phyloP scores from a whole-genome alignment of 257 asterid species.

The Solanum phureja region DNA sequence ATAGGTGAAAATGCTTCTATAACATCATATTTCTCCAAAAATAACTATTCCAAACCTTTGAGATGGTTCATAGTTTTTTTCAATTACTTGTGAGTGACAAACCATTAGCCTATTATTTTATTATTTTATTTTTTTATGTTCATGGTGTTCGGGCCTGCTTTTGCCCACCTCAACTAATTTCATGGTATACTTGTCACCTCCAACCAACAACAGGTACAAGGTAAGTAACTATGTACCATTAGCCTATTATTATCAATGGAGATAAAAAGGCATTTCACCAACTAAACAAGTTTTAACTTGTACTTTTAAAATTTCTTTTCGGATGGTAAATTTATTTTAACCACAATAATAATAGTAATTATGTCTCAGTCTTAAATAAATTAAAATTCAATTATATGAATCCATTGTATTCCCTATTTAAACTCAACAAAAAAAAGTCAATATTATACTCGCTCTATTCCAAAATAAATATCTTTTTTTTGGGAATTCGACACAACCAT shows the following conservation, averaged over 20 bases:
- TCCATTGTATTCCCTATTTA: neutral
- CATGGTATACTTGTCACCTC: no score
- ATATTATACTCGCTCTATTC: neutral
- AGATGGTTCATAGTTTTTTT: no score
- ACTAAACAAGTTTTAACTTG: neutral
- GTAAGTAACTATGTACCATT: no score
- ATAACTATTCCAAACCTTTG: neutral
- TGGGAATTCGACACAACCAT: neutral
- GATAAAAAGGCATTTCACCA: neutral
- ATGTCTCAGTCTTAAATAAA: neutral
- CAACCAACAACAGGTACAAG: no score
- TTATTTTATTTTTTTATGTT: no score
- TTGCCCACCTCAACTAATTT: no score
- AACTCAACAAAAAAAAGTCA: neutral
- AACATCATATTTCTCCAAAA: neutral
- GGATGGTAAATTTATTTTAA: neutral
- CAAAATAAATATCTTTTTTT: neutral
- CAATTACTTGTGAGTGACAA: neutral
- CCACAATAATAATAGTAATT: neutral
- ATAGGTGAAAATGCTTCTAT: neutral
- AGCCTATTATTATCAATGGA: neutral
- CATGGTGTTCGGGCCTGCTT: no score
- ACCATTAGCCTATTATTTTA: neutral
- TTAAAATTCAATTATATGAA: neutral
- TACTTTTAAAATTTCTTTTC: no score